A percentile compares a stretch with the other conserved stretches of the same genome.
These are phyloP conservation scores for Leccinum fallax DNA, from an alignment of 1,284 basidiomycete genomes.

Conservation along the genomic window DNA sequence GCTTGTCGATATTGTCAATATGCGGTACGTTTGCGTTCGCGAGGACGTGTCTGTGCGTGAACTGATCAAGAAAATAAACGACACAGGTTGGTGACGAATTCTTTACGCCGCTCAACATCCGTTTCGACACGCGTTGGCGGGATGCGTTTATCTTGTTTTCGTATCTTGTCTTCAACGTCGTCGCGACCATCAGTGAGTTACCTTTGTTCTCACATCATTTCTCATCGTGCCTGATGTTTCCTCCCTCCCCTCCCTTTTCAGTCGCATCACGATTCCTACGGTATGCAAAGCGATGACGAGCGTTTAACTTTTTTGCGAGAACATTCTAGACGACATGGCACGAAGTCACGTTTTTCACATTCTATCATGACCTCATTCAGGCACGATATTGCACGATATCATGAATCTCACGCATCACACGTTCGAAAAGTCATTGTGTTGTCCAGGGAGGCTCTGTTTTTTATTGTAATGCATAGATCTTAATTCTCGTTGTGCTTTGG, in stretches of 20 bases:
- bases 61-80: constrained; percentile 5
- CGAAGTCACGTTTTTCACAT: constrained; percentile 3
- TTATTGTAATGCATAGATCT: neutral
- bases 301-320: neutral
- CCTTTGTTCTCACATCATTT: neutral
- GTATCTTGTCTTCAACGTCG: constrained; percentile 73
- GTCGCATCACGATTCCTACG: constrained; percentile 77
- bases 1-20: constrained; percentile 79
- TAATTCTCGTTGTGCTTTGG: neutral
- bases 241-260: constrained; percentile 12
- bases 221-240: constrained; percentile 2
- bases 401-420: neutral
- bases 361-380: constrained; percentile 3
- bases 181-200: constrained; percentile 64
- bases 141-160: constrained; percentile 74
- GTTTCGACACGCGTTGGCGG: constrained; percentile 67
- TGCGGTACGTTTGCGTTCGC: constrained; percentile 30
- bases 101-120: constrained; percentile 69
- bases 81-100: constrained; percentile 66
- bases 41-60: neutral
- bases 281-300: constrained; percentile 59
- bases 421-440: neutral
- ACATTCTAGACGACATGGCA: neutral
- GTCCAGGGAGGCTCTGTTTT: neutral
- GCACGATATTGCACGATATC: neutral